A percentile compares a stretch with the other conserved stretches of the same genome.
phyloP scores from a whole-genome alignment of 2,329 filamentous ascomycete species.

The Fusarium sp. region DNA sequence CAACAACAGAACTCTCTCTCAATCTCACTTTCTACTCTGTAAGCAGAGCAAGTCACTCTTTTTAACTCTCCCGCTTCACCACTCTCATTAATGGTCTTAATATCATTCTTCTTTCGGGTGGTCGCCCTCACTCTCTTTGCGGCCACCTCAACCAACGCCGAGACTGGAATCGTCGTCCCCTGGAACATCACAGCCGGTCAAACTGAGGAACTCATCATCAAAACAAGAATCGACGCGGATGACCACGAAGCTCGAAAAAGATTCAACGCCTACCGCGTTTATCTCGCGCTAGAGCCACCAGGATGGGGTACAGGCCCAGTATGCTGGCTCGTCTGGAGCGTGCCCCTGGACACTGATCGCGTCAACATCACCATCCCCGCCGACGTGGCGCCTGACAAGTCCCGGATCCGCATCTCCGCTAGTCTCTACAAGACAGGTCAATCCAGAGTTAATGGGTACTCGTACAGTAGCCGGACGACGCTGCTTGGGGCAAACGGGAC shows the following conservation, averaged over 20 bases:
- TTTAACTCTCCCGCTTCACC: background rate
- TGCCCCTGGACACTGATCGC: conserved; percentile 21
- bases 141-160: conserved; percentile 1
- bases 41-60: background rate
- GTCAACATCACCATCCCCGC: conserved; percentile 40
- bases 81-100: conserved; percentile 24
- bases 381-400: conserved; percentile 33
- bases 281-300: conserved; percentile 29
- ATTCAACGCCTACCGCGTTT: conserved; percentile 35
- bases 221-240: conserved; percentile 10
- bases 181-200: conserved; percentile 34
- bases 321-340: conserved; percentile 33
- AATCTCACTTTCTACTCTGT: background rate
- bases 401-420: conserved; percentile 27
- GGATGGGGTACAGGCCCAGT: conserved; percentile 35
- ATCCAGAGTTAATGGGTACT: conserved; percentile 26
- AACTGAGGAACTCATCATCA: conserved; percentile 24
- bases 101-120: conserved; percentile 12
- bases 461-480: conserved; percentile 21
- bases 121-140: conserved; percentile 29
- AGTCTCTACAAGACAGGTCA: conserved; percentile 23
- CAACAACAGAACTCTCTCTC: background rate
- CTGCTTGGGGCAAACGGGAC: conserved; percentile 34
- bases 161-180: conserved; percentile 28
- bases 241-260: conserved; percentile 22